Evolutionary conservation across 495 filamentous ascomycete species (phyloP).

Genomic region (Neurospora tetraspora): DNA sequence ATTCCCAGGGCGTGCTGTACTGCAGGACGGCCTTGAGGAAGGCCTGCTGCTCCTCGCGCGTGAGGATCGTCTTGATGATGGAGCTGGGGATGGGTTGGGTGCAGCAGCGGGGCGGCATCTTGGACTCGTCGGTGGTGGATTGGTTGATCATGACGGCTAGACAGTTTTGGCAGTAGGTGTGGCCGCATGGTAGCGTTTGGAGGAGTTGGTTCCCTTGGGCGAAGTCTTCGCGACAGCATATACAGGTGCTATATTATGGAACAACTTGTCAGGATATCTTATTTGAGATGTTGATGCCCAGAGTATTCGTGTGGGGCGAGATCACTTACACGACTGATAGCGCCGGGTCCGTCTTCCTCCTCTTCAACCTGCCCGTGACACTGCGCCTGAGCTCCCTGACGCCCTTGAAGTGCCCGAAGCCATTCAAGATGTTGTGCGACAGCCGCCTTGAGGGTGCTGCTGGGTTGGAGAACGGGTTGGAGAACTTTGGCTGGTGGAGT

Average conservation of each 20-base stretch:
- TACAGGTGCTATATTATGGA: slow-evolving; percentile 32
- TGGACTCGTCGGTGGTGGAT: slow-evolving; percentile 39
- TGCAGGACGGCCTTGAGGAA: slow-evolving; percentile 45
- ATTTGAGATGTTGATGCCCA: background rate
- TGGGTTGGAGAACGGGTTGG: slow-evolving; percentile 15
- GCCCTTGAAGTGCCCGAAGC: slow-evolving; percentile 27
- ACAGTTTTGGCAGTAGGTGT: slow-evolving; percentile 43
- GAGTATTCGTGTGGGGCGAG: background rate
- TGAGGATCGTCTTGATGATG: slow-evolving; percentile 40
- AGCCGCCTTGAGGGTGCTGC: slow-evolving; percentile 10
- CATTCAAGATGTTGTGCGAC: slow-evolving; percentile 15
- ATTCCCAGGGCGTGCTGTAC: slow-evolving; percentile 44
- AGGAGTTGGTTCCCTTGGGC: slow-evolving; percentile 20
- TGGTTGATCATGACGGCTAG: slow-evolving; percentile 40
- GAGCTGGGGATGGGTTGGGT: slow-evolving; percentile 41
- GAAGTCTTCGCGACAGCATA: slow-evolving; percentile 43
- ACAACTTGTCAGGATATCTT: slow-evolving; percentile 7
- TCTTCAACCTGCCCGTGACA: slow-evolving; percentile 29
- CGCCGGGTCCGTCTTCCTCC: slow-evolving; percentile 17
- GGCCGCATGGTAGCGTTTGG: slow-evolving; percentile 40
- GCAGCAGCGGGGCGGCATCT: slow-evolving; percentile 50
- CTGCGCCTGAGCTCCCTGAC: slow-evolving; percentile 31
- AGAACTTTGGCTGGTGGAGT: slow-evolving; percentile 28
- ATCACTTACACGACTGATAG: slow-evolving; percentile 27
- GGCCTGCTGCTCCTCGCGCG: slow-evolving; percentile 36